Evolutionary conservation across 257 asterid genomes (phyloP), one percentile per base, ranked within the genome.

Genomic region (Cordia subcordata): DNA sequence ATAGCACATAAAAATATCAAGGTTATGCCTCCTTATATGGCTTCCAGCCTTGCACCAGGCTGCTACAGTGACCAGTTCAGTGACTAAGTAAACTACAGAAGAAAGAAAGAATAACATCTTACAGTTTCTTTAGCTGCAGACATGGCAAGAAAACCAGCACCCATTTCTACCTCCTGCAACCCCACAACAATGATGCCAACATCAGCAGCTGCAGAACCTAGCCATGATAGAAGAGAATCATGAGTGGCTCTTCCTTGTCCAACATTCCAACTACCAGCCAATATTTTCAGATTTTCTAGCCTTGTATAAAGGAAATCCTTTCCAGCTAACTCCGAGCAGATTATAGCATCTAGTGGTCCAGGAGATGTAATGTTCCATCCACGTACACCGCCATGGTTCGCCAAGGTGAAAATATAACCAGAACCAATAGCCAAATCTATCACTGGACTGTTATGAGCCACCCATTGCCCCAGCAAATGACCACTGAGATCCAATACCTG

Each of bases 71-170:
- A 55, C 14, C 18, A 39, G 52, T 15, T 13, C 46, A 58, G 11
- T 21, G 8, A 58, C 5, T 46, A 14, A 40, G 11, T 52, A 53
- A 54, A 39, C 8, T 61, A 21, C 15, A 53, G 40, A 40, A 23
- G 52, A 19, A 47, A 71, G 38, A 59, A 47, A n/a, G n/a, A 57
- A 67, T 69, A 51, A 33, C 38, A 54, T 53, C 69, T 75, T 79
- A 93, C 99, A 39, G 99, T 85, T 87, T 93, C 99, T 81, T 81
- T 89, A 73, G 99, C 99, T 68, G 97, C 99, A 77, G 99, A 85
- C 84, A 93, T 75, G 55, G 99, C 97, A 19, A 93, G 94, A 85
- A 93, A 93, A 76, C 99, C 99, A 77, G 99, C 99, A 61, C 99
- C 99, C 97, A 89, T 93, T 74, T 89, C 99, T 79, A 93, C 96